These are phyloP conservation scores for Pichiaceae sp. DNA, from an alignment of 1,139 yeast species.

Conservation along the genomic window DNA sequence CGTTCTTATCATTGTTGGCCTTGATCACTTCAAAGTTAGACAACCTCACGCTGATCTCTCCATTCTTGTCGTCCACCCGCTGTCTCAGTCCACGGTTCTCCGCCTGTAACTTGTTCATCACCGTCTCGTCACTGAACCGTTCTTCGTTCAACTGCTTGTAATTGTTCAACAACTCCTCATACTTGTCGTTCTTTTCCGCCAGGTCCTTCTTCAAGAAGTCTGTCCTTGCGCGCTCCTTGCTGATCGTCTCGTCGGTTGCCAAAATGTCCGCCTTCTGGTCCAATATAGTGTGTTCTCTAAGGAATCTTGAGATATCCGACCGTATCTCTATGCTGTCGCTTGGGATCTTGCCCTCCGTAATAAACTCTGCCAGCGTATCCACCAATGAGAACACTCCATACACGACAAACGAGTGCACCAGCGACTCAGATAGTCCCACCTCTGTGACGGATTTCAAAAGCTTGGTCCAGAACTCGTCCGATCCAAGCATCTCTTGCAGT, in stretches of 20 bases:
- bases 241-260: conserved; percentile 1
- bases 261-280: conserved; percentile 1
- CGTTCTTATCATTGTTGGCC: conserved; percentile 22
- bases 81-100: conserved; percentile 13
- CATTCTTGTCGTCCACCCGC: conserved; percentile 8
- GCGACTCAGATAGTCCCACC: conserved; percentile 4
- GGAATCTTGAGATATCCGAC: conserved; percentile 6
- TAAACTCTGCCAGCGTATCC: conserved; percentile 9
- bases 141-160: conserved; percentile 24
- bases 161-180: conserved; percentile 20
- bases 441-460: conserved; percentile 8
- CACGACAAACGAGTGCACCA: conserved; percentile 12
- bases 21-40: conserved; percentile 23
- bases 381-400: conserved; percentile 17
- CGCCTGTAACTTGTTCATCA: conserved; percentile 11
- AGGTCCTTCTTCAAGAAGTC: conserved; percentile 2
- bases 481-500: conserved; percentile 6
- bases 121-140: conserved; percentile 17
- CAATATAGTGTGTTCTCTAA: conserved; percentile 10
- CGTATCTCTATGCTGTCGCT: conserved; percentile 1
- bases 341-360: background rate
- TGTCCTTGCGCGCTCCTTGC: conserved; percentile 1
- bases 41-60: conserved; percentile 13
- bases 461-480: conserved; percentile 15
- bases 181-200: conserved; percentile 9